These are phyloP conservation scores for Mucor plumbeus DNA, from an alignment of 371 early-diverging fungal genomes.

Conservation along the genomic window DNA sequence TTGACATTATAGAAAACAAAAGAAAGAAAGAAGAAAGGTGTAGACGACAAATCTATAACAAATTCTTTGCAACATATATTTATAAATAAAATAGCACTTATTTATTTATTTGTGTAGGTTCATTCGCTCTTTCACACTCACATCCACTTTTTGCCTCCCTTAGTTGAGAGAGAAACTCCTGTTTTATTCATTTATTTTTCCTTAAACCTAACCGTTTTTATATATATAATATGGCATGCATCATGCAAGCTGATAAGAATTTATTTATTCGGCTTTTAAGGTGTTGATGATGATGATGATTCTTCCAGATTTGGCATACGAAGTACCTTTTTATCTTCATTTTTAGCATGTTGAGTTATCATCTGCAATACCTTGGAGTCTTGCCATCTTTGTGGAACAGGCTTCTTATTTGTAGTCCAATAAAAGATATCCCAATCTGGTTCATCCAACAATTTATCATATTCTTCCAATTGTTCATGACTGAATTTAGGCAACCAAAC, in stretches of 20 bases:
- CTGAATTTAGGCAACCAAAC: conserved; percentile 62
- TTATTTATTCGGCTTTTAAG: conserved; percentile 8
- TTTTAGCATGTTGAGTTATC: conserved; percentile 71
- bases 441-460: conserved; percentile 86
- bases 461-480: conserved; percentile 69
- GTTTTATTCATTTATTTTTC: conserved; percentile 10
- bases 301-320: conserved; percentile 77
- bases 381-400: conserved; percentile 62
- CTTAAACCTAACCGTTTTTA: conserved; percentile 19
- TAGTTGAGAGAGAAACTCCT: not conserved
- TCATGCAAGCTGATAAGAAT: conserved; percentile 28
- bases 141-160: not conserved
- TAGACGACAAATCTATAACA: not conserved
- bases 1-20: not conserved
- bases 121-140: not conserved
- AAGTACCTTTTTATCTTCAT: conserved; percentile 67
- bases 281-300: conserved; percentile 6
- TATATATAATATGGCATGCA: conserved; percentile 11
- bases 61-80: conserved; percentile 12
- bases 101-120: not conserved
- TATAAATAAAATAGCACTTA: not conserved
- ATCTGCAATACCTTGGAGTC: conserved; percentile 61
- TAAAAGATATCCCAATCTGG: conserved; percentile 98
- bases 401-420: conserved; percentile 80
- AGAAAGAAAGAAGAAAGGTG: conserved; percentile 3